A percentile compares a stretch with the other conserved stretches of the same genome.
These are phyloP conservation scores for Lathyrus tuberosus DNA, from an alignment of 306 rosid genomes.

Conservation along the genomic window DNA sequence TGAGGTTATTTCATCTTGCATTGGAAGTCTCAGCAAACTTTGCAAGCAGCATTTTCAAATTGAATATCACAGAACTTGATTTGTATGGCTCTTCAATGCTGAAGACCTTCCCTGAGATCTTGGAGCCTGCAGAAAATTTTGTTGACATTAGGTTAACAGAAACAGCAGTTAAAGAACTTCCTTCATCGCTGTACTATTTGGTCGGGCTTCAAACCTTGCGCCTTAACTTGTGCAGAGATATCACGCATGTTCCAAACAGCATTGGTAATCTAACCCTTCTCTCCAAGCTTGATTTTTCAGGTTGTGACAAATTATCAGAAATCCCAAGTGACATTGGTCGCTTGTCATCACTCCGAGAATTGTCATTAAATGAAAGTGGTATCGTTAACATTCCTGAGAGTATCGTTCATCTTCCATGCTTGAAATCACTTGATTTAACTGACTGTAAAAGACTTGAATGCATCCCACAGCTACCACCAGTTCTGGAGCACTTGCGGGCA, in stretches of 20 bases:
- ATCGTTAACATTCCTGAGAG: too few relatives aligned
- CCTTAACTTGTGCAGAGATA: not conserved
- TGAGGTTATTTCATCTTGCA: too few relatives aligned
- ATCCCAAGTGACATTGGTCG: not conserved
- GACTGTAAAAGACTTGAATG: too few relatives aligned
- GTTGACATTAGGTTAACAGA: not conserved
- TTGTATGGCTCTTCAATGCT: not conserved
- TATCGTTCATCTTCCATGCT: too few relatives aligned
- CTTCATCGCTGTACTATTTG: not conserved
- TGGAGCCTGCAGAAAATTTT: not conserved
- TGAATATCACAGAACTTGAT: not conserved
- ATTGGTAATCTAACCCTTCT: not conserved
- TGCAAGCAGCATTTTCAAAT: not conserved
- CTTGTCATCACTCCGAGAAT: not conserved
- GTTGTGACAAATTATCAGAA: not conserved
- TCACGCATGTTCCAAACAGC: not conserved
- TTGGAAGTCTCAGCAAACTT: too few relatives aligned
- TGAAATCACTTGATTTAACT: too few relatives aligned
- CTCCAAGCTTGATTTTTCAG: not conserved
- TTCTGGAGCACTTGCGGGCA: too few relatives aligned
- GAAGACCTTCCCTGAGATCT: not conserved
- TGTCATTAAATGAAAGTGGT: too few relatives aligned
- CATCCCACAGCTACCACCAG: too few relatives aligned
- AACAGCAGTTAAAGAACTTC: not conserved
- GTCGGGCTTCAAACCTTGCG: not conserved